These are phyloP conservation scores for Amanita pseudoporphyria DNA, from an alignment of 768 basidiomycete genomes.

Conservation along the genomic window DNA sequence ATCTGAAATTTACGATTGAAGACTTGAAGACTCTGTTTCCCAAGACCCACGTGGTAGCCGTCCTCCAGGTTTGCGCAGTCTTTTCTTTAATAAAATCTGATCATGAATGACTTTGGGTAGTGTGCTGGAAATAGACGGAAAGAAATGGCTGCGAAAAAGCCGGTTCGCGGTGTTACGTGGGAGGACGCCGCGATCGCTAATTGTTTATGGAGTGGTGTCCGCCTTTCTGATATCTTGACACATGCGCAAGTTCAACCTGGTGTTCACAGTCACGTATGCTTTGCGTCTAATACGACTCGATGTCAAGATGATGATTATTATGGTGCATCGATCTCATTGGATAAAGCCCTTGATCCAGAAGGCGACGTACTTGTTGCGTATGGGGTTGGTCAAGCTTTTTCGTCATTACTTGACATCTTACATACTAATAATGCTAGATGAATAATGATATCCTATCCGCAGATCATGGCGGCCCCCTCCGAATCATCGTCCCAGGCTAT, in stretches of 20 bases:
- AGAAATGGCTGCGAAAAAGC: conserved; percentile 43
- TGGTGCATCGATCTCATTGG: conserved; percentile 52
- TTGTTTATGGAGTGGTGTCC: conserved; percentile 55
- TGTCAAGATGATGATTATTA: conserved; percentile 57
- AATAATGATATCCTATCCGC: conserved; percentile 48
- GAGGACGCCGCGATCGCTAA: conserved; percentile 63
- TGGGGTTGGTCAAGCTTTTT: conserved; percentile 28
- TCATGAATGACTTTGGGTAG: conserved; percentile 16
- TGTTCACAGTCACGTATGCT: conserved; percentile 41
- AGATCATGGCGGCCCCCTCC: conserved; percentile 57
- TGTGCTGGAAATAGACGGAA: conserved; percentile 43
- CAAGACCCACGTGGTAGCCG: conserved; percentile 36
- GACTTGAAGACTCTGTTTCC: conserved; percentile 32
- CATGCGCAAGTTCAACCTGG: conserved; percentile 27
- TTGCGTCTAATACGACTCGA: conserved; percentile 47
- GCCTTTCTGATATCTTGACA: conserved; percentile 46
- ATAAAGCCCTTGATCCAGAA: conserved; percentile 34
- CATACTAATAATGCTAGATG: conserved; percentile 35
- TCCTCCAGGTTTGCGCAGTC: conserved; percentile 38
- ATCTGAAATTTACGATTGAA: conserved; percentile 24
- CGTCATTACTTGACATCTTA: background rate
- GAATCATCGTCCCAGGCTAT: conserved; percentile 60
- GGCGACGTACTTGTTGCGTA: conserved; percentile 53
- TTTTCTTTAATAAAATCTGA: background rate
- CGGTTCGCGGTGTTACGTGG: conserved; percentile 55